A percentile compares a stretch with the other conserved stretches of the same genome.
Evolutionary conservation across 179 eudicot species (phyloP).

Genomic region (Actinidia polygama): DNA sequence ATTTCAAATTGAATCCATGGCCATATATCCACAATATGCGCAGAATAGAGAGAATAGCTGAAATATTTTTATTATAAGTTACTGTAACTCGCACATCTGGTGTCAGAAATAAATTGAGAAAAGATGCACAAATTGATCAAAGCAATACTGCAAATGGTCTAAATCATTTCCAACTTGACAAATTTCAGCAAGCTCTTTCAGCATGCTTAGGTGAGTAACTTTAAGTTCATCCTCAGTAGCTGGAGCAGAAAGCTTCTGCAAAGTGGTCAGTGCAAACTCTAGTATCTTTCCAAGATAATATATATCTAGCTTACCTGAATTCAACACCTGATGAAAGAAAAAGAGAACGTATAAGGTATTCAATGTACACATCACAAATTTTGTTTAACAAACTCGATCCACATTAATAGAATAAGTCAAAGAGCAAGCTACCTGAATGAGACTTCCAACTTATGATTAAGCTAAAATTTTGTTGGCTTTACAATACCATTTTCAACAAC

Average conservation of each 20-base stretch:
- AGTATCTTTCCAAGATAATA: slow-evolving; percentile 73
- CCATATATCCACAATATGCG: too few relatives aligned
- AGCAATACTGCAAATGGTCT: slow-evolving; percentile 48
- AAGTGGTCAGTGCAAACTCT: slow-evolving; percentile 67
- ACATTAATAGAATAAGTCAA: not conserved
- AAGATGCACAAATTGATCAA: slow-evolving; percentile 73
- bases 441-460: slow-evolving; percentile 43
- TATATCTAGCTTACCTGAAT: slow-evolving; percentile 66
- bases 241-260: slow-evolving; percentile 91
- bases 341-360: not conserved
- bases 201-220: slow-evolving; percentile 53
- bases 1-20: too few relatives aligned
- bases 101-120: too few relatives aligned
- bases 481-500: not conserved
- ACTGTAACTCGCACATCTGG: too few relatives aligned
- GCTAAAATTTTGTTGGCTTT: not conserved
- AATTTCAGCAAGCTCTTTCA: slow-evolving; percentile 64
- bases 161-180: slow-evolving; percentile 51
- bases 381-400: not conserved
- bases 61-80: too few relatives aligned
- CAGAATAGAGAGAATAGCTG: too few relatives aligned
- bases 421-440: slow-evolving; percentile 60
- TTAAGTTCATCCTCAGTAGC: slow-evolving; percentile 75
- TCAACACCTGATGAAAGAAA: slow-evolving; percentile 54
- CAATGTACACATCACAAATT: not conserved